Evolutionary conservation across 441 rosid species (phyloP).

Genomic region (Brassica balearica): DNA sequence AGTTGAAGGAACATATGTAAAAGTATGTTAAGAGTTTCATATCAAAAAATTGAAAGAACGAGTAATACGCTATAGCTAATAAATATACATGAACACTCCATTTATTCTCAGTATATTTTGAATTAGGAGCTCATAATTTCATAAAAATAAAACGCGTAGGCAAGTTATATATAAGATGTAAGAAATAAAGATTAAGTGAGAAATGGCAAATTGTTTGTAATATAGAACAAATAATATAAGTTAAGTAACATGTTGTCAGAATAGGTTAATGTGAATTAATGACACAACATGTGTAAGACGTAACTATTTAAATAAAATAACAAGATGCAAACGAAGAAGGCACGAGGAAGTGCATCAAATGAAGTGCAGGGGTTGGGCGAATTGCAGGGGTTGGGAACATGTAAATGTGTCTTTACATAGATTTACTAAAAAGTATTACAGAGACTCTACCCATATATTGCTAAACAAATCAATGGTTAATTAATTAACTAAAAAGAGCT

Average conservation of each 20-base stretch:
- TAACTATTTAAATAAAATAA: not conserved
- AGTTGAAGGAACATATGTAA: not conserved
- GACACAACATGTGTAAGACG: not conserved
- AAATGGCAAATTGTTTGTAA: not conserved
- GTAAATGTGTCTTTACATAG: slow-evolving; percentile 16
- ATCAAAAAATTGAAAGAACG: not conserved
- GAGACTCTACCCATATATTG: not conserved
- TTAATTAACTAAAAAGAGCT: not conserved
- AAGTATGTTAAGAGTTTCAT: not conserved
- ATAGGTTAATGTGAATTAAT: slow-evolving; percentile 7
- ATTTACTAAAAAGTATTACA: slow-evolving; percentile 11
- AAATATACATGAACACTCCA: not conserved
- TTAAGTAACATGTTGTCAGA: not conserved
- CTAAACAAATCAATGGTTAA: slow-evolving; percentile 3
- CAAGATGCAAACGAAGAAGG: slow-evolving; percentile 9
- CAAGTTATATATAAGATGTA: not conserved
- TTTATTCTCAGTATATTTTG: not conserved
- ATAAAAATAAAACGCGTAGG: not conserved
- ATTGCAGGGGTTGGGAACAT: slow-evolving; percentile 24
- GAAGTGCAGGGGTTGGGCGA: slow-evolving; percentile 25
- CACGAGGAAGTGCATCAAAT: slow-evolving; percentile 35
- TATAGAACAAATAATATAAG: not conserved
- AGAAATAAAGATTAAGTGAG: not conserved
- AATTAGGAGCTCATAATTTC: not conserved
- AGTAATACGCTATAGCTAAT: not conserved